phyloP scores from a whole-genome alignment of 805 yeast genomes.

The Priceomyces carsonii region DNA sequence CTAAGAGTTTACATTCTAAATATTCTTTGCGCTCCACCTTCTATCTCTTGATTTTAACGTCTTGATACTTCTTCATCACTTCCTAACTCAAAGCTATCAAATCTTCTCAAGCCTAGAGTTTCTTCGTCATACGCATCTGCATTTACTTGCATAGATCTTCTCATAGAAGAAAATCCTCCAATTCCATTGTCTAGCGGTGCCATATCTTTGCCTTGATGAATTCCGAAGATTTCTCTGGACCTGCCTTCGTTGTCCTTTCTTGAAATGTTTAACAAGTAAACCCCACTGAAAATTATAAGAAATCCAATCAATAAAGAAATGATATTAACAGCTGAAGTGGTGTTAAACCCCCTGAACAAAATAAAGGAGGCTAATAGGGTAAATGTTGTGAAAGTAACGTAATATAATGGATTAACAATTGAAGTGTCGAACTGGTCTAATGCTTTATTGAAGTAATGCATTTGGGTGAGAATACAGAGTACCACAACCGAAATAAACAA shows the following conservation, averaged over 20 bases:
- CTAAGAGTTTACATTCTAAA: no score
- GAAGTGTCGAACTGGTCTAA: slow-evolving; percentile 91
- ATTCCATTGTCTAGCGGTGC: slow-evolving; percentile 82
- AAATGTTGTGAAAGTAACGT: slow-evolving; percentile 88
- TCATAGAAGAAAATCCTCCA: slow-evolving; percentile 67
- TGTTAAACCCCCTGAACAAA: slow-evolving; percentile 83
- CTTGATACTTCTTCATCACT: slow-evolving; percentile 37
- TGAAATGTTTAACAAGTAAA: slow-evolving; percentile 75
- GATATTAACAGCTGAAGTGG: slow-evolving; percentile 75
- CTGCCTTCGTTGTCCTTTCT: slow-evolving; percentile 60
- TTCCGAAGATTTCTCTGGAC: slow-evolving; percentile 55
- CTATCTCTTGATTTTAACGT: not conserved
- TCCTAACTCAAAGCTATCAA: slow-evolving; percentile 58
- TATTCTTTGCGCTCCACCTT: no score
- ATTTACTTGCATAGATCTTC: slow-evolving; percentile 71
- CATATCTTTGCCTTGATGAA: slow-evolving; percentile 54
- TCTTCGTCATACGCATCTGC: slow-evolving; percentile 48
- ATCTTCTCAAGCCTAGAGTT: slow-evolving; percentile 55
- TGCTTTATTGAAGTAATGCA: slow-evolving; percentile 93
- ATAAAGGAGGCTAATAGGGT: slow-evolving; percentile 85
- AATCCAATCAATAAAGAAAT: slow-evolving; percentile 84
- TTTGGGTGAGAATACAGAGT: slow-evolving; percentile 82
- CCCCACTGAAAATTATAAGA: slow-evolving; percentile 84
- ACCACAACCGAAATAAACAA: slow-evolving; percentile 76
- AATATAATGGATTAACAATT: slow-evolving; percentile 86